Evolutionary conservation across 495 filamentous ascomycete species (phyloP).

Genomic region (Neurospora hispaniola): DNA sequence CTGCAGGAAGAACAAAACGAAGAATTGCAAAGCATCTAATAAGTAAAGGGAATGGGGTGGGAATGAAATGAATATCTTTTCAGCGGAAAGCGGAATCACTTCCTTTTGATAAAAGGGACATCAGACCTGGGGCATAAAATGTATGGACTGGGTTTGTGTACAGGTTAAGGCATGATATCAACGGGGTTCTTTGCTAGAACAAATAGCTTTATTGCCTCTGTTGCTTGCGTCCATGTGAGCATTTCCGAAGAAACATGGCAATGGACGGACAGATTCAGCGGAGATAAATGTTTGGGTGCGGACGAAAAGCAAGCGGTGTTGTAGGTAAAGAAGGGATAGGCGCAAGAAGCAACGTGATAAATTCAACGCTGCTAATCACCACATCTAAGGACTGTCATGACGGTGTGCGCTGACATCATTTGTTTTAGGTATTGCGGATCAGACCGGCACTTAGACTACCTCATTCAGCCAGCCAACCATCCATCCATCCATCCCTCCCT

Average conservation of each 20-base stretch:
- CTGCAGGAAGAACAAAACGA: constrained; percentile 14
- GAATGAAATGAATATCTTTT: neutral
- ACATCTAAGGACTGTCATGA: too few relatives aligned
- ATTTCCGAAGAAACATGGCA: too few relatives aligned
- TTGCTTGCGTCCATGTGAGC: neutral
- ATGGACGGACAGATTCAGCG: too few relatives aligned
- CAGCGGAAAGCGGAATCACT: neutral
- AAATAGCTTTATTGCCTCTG: neutral
- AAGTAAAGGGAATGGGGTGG: neutral
- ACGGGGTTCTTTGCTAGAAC: neutral
- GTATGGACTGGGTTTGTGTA: neutral
- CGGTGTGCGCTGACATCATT: neutral
- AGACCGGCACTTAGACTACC: neutral
- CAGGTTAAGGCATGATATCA: neutral
- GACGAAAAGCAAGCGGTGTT: too few relatives aligned
- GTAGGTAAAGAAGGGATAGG: too few relatives aligned
- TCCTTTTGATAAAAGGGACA: neutral
- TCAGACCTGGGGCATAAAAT: neutral
- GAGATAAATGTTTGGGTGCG: too few relatives aligned
- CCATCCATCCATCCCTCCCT: neutral
- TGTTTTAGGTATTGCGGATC: neutral
- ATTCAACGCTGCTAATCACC: too few relatives aligned
- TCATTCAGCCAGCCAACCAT: neutral
- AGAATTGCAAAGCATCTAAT: neutral
- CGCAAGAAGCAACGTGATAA: too few relatives aligned